Percentiles rank a stretch among this genome's conserved stretches.
phyloP scores from a whole-genome alignment of 805 yeast genomes.

The Candida endomychidarum region DNA sequence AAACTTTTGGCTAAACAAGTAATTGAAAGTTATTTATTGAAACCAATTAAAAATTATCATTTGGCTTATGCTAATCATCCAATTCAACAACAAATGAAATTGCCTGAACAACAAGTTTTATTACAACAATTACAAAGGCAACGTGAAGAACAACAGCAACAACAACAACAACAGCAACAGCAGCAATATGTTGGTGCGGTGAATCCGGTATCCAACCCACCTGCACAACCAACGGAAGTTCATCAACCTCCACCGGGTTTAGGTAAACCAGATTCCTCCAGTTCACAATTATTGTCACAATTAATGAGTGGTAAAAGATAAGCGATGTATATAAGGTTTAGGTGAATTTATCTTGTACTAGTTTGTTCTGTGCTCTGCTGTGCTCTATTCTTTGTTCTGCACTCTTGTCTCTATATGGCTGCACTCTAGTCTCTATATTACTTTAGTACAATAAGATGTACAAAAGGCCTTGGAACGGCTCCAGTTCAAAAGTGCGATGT shows the following conservation, averaged over 20 bases:
- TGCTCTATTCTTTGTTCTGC: too few species aligned
- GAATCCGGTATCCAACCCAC: constrained; percentile 15
- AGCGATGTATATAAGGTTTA: not conserved
- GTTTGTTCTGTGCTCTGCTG: too few species aligned
- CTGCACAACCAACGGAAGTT: constrained; percentile 9
- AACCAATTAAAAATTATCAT: constrained; percentile 45
- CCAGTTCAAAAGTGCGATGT: constrained; percentile 24
- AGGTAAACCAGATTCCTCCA: constrained; percentile 42
- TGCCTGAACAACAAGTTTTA: constrained; percentile 32
- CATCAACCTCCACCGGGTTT: constrained; percentile 16
- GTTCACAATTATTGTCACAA: constrained; percentile 80
- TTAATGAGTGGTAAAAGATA: constrained; percentile 74
- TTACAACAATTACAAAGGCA: constrained; percentile 39
- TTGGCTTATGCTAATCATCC: constrained; percentile 47
- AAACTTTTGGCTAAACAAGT: constrained; percentile 37
- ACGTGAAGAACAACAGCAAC: constrained; percentile 30
- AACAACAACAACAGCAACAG: too few species aligned
- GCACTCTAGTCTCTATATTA: too few species aligned
- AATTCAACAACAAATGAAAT: constrained; percentile 36
- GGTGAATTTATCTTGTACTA: too few species aligned
- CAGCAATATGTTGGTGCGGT: constrained; percentile 18
- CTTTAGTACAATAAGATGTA: too few species aligned
- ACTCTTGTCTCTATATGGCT: too few species aligned
- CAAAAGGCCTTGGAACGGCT: not conserved
- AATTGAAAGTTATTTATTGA: constrained; percentile 40